phyloP scores from a whole-genome alignment of 352 stramenopile species.

The Pythium dissimile region DNA sequence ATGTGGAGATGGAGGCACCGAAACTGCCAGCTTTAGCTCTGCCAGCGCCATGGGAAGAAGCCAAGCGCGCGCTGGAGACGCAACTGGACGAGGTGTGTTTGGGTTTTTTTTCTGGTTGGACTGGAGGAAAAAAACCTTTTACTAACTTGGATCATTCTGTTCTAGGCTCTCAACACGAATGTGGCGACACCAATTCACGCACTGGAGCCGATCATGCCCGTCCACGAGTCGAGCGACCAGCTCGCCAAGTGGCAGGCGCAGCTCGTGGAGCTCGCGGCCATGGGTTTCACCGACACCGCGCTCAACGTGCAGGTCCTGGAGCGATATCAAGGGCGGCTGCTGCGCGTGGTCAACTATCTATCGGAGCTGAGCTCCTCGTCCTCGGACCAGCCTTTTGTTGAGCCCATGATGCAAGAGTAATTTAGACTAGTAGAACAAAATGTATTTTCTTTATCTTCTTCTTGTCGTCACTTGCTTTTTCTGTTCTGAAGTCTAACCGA shows the following conservation, averaged over 20 bases:
- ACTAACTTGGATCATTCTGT: conserved; percentile 1
- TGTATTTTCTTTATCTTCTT: not conserved
- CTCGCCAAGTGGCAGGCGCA: conserved; percentile 66
- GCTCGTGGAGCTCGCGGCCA: conserved; percentile 52
- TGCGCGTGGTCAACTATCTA: conserved; percentile 82
- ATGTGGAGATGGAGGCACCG: conserved; percentile 22
- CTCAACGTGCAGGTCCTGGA: conserved; percentile 73
- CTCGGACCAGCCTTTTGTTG: conserved; percentile 17
- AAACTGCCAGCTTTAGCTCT: conserved; percentile 16
- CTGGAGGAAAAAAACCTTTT: not conserved
- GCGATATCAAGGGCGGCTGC: conserved; percentile 73
- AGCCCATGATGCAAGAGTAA: conserved; percentile 46
- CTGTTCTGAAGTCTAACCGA: conserved; percentile 29
- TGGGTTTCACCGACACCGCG: conserved; percentile 67
- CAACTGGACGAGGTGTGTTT: conserved; percentile 45
- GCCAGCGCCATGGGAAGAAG: conserved; percentile 38
- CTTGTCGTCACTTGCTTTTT: not conserved
- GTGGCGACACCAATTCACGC: conserved; percentile 54
- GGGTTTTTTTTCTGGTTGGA: not conserved
- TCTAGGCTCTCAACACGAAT: conserved; percentile 32
- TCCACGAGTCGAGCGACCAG: conserved; percentile 40
- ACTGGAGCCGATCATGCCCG: conserved; percentile 60
- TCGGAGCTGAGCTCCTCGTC: conserved; percentile 42
- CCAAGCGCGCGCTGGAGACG: conserved; percentile 40
- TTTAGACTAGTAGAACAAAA: not conserved